Conservation (phyloP, 73 alveolate genomes). For the Paramecium sonneborni region DNA sequence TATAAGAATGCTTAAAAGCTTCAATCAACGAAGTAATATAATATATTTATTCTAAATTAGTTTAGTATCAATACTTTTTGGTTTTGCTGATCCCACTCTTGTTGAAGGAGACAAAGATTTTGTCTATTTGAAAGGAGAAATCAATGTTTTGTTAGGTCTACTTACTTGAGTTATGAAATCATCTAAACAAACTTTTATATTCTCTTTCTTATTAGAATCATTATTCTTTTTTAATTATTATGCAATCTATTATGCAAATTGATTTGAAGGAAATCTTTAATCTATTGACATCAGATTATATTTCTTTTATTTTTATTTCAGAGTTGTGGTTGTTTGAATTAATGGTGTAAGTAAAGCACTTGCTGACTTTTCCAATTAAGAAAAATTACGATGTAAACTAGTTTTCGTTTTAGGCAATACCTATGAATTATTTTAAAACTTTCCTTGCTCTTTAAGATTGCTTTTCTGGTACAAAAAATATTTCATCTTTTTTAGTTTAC, state of each 20-base stretch:
- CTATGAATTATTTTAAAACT: conserved; percentile 25
- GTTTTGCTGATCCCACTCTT: neutral
- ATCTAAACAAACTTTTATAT: neutral
- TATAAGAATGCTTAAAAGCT: neutral
- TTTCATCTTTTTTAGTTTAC: neutral
- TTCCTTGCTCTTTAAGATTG: neutral
- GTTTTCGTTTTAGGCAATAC: neutral
- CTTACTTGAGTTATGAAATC: neutral
- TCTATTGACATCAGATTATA: conserved; percentile 12
- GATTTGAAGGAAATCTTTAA: conserved; percentile 18
- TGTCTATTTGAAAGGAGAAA: neutral
- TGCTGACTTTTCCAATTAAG: conserved; percentile 13
- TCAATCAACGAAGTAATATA: neutral
- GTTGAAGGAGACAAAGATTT: conserved; percentile 13
- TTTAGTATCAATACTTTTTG: neutral
- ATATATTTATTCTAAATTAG: neutral
- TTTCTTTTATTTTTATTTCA: conserved; percentile 11
- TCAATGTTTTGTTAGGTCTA: neutral
- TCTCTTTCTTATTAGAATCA: neutral
- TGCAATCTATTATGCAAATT: neutral
- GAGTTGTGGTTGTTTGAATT: neutral
- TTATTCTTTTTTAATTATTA: neutral
- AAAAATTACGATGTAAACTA: conserved; percentile 8
- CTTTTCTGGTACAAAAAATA: conserved; percentile 19
- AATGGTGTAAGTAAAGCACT: neutral